Evolutionary conservation across 257 asterid species (phyloP).

Genomic region (Agastache rugosa): DNA sequence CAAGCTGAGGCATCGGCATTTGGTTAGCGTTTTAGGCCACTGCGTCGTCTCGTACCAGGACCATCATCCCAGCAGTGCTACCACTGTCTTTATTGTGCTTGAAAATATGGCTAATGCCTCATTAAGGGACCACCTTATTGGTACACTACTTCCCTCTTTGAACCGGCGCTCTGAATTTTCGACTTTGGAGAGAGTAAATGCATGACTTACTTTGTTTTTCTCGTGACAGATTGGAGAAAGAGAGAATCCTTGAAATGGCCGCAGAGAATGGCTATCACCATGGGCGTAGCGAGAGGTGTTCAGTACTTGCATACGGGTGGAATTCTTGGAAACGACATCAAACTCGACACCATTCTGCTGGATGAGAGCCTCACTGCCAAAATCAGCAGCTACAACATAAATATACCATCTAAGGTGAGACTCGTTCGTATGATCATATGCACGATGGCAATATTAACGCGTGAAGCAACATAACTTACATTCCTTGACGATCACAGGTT

Average conservation of each 20-base stretch:
- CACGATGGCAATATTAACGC: not conserved
- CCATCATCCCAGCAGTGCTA: slow-evolving; percentile 82
- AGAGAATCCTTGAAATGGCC: slow-evolving; percentile 93
- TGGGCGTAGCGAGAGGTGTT: slow-evolving; percentile 88
- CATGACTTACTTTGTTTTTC: slow-evolving; percentile 8
- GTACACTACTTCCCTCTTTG: slow-evolving; percentile 41
- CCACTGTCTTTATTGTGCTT: slow-evolving; percentile 79
- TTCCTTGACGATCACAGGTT: slow-evolving; percentile 46
- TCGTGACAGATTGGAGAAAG: slow-evolving; percentile 77
- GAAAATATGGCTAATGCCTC: slow-evolving; percentile 79
- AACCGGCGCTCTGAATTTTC: not conserved
- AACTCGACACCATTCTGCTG: slow-evolving; percentile 71
- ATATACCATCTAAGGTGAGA: slow-evolving; percentile 73
- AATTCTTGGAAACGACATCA: slow-evolving; percentile 74
- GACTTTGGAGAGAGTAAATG: slow-evolving; percentile 12
- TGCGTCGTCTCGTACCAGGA: slow-evolving; percentile 87
- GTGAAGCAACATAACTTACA: not conserved
- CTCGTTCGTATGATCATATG: not conserved
- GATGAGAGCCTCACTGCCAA: slow-evolving; percentile 79
- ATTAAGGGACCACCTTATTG: slow-evolving; percentile 73
- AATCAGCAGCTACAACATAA: slow-evolving; percentile 79
- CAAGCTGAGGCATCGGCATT: slow-evolving; percentile 88
- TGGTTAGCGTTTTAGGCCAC: slow-evolving; percentile 93
- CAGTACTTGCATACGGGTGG: slow-evolving; percentile 88
- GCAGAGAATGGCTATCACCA: slow-evolving; percentile 78